These are phyloP conservation scores for Sclerotinia sclerotiorum DNA, from an alignment of 2,329 filamentous ascomycete species.

Conservation along the genomic window DNA sequence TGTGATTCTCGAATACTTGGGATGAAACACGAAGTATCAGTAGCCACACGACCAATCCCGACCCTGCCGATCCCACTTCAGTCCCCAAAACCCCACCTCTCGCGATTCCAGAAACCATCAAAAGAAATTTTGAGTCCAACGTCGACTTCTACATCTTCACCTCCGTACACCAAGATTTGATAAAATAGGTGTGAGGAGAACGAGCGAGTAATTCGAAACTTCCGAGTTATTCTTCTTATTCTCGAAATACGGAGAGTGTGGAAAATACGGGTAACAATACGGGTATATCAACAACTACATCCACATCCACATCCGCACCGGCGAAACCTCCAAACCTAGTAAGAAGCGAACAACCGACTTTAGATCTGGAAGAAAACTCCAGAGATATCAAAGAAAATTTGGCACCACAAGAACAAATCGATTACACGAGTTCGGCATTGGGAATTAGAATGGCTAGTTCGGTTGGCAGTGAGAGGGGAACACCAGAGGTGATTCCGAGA, in stretches of 20 bases:
- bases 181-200: conserved; percentile 7
- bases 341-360: background rate
- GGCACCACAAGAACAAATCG: background rate
- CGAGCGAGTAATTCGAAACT: background rate
- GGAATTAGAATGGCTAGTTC: conserved; percentile 6
- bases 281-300: background rate
- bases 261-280: background rate
- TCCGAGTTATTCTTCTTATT: background rate
- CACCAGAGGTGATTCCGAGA: conserved; percentile 19
- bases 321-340: background rate
- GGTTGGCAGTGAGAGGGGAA: conserved; percentile 6
- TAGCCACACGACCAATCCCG: background rate
- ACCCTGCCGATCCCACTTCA: background rate
- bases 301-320: background rate
- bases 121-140: conserved; percentile 1
- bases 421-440: background rate
- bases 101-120: conserved; percentile 6
- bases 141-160: background rate
- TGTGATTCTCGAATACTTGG: conserved; percentile 32
- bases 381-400: conserved; percentile 13
- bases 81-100: background rate
- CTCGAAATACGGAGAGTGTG: background rate
- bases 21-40: conserved; percentile 27
- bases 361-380: background rate
- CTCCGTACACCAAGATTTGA: conserved; percentile 3